Evolutionary conservation across 805 yeast species (phyloP), one percentile per base, ranked within the genome.

Genomic region (Brettanomyces custersianus): DNA sequence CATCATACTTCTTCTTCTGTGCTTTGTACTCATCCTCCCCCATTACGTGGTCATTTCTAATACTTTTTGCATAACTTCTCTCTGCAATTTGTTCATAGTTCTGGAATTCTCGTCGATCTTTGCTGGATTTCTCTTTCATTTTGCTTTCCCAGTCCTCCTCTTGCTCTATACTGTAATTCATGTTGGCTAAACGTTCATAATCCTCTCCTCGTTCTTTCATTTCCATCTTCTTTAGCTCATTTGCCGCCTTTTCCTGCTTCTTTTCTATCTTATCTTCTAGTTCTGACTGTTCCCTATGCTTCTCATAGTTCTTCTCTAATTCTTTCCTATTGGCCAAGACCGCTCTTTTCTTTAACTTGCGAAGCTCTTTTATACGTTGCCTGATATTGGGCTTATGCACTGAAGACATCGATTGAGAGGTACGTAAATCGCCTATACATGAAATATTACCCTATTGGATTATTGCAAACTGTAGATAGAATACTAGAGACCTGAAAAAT

Each of bases 151-250:
- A 80, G 36, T 62, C 60, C 43, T 77, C 81, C 38, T 74, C 66
- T 36, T 82, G 83, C 36, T 74, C 81, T 4, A 79, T 67, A 0
- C 82, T 68, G 57, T 74, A 72, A 37, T 72, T 72, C 70, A 72
- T 62, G 34, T 66, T 71, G 36, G 65, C 60, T 37, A 57, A 49
- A 19, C 74, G 55, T 28, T 65, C 70, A 34, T 48, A 56, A 35
- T 63, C 64, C 27, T 60, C 64, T 1, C 69, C 71, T 10, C 47
- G 48, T 10, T 59, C 63, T 23, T 49, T 42, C 3, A 57, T 44
- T 20, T 62, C 66, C n/a, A 51, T 34, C 36, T 55, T 55, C 3
- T 63, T 64, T 3, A 60, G 47, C 38, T 65, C 69, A 9, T 56
- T 53, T 24, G n/a, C 22, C 11, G 20, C 29, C 15, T 24, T 12